Evolutionary conservation across 2,329 filamentous ascomycete species (phyloP).

Genomic region (Xylariaceae sp.): DNA sequence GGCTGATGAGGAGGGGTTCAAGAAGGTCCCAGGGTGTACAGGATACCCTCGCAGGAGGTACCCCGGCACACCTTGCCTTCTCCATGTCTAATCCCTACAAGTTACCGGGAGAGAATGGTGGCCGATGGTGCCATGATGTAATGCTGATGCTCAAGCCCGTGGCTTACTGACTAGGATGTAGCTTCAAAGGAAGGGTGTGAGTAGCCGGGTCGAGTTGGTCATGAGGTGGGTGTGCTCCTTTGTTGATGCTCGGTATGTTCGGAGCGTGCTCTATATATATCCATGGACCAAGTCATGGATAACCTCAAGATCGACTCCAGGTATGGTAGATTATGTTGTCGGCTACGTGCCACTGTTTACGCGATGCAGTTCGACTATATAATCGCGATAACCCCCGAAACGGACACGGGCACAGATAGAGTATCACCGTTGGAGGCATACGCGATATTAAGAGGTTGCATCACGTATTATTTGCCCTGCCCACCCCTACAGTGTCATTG

Average conservation of each 20-base stretch:
- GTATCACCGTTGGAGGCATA: neutral
- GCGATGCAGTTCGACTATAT: neutral
- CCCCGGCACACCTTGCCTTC: neutral
- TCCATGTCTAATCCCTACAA: neutral
- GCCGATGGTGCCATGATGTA: neutral
- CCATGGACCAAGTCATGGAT: no score
- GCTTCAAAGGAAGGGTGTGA: neutral
- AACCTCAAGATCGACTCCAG: neutral
- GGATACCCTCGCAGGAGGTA: neutral
- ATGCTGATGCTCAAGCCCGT: neutral
- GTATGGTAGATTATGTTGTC: neutral
- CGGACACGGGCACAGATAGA: neutral
- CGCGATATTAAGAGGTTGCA: neutral
- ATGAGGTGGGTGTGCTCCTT: neutral
- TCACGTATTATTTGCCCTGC: neutral
- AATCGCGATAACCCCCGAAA: neutral
- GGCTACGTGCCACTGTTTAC: neutral
- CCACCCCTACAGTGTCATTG: neutral
- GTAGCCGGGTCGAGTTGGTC: neutral
- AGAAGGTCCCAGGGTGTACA: neutral
- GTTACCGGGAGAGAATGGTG: neutral
- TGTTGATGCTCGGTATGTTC: neutral
- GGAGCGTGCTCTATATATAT: neutral
- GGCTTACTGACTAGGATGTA: neutral
- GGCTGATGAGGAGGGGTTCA: neutral